Evolutionary conservation across 768 basidiomycete genomes (phyloP).

Genomic region (Mycena polygramma): DNA sequence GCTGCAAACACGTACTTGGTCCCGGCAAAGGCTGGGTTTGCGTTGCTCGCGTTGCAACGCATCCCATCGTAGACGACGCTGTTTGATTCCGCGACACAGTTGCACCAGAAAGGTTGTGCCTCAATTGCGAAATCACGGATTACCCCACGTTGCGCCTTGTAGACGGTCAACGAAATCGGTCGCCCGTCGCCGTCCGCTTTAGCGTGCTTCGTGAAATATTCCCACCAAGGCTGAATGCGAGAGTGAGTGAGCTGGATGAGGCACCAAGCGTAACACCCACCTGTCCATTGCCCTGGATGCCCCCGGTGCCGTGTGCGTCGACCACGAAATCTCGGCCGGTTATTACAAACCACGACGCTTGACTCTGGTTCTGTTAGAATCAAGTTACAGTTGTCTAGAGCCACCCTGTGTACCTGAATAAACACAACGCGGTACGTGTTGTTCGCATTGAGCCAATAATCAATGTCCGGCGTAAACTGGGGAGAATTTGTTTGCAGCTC

Average conservation of each 20-base stretch:
- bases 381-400: neutral
- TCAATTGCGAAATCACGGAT: conserved; percentile 64
- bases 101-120: conserved; percentile 72
- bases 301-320: conserved; percentile 67
- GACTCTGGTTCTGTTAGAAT: conserved; percentile 52
- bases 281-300: conserved; percentile 72
- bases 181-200: conserved; percentile 68
- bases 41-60: conserved; percentile 68
- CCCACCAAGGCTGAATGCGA: conserved; percentile 63
- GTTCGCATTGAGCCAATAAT: conserved; percentile 66
- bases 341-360: conserved; percentile 75
- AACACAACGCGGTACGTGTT: conserved; percentile 72
- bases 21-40: conserved; percentile 61
- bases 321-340: conserved; percentile 67
- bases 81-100: conserved; percentile 62
- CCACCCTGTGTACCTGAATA: conserved; percentile 57
- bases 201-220: conserved; percentile 61
- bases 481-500: neutral
- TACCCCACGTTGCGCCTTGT: conserved; percentile 55
- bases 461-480: conserved; percentile 65
- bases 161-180: conserved; percentile 67
- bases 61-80: conserved; percentile 68
- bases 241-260: too few species aligned
- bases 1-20: conserved; percentile 53
- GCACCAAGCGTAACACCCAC: conserved; percentile 36